These are phyloP conservation scores for Cladosporium sp. DNA, from an alignment of 2,329 filamentous ascomycete species.

Conservation along the genomic window DNA sequence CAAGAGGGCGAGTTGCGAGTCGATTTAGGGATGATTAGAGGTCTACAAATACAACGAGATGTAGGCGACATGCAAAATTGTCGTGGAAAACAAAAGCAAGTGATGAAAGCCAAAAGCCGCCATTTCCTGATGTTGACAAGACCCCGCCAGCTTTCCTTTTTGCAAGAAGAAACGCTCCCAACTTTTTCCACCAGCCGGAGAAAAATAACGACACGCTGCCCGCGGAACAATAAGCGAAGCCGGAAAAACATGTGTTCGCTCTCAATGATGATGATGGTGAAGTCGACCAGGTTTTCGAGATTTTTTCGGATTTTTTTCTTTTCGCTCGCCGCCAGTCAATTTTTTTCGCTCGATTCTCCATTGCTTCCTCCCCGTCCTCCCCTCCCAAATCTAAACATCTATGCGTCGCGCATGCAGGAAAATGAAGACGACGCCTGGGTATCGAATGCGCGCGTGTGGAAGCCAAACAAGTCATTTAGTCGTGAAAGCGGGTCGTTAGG, in stretches of 20 bases:
- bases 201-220: neutral
- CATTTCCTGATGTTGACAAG: neutral
- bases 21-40: neutral
- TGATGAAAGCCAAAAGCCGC: neutral
- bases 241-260: constrained; percentile 1
- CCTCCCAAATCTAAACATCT: constrained; percentile 19
- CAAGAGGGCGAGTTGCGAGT: too few relatives aligned
- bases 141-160: neutral
- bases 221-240: neutral
- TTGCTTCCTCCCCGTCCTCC: constrained; percentile 2
- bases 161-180: neutral
- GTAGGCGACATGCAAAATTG: constrained; percentile 2
- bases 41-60: constrained; percentile 12
- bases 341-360: neutral
- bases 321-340: neutral
- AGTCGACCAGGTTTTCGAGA: too few relatives aligned
- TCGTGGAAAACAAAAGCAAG: neutral
- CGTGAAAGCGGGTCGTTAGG: constrained; percentile 19
- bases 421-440: constrained; percentile 23
- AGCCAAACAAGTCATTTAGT: constrained; percentile 23
- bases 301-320: constrained; percentile 1
- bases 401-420: constrained; percentile 21
- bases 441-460: constrained; percentile 19
- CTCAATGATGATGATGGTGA: neutral
- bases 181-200: constrained; percentile 2